These are phyloP conservation scores for Linnemannia elongata DNA, from an alignment of 192 early-diverging fungal genomes.

Conservation along the genomic window DNA sequence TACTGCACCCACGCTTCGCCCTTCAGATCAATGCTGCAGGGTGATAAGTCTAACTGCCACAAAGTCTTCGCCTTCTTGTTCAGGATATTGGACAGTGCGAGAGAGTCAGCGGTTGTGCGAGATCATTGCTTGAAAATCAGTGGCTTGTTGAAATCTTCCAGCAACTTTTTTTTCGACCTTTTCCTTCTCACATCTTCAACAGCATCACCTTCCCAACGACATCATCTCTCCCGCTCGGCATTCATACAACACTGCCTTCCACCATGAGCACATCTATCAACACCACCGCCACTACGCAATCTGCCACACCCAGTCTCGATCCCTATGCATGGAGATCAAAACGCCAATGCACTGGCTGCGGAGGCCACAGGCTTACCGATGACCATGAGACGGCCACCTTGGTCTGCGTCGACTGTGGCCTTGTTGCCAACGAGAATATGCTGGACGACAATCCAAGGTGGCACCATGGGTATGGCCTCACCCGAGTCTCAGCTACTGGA, in stretches of 20 bases:
- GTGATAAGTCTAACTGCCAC: too few species aligned
- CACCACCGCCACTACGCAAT: not conserved
- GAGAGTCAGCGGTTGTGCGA: too few species aligned
- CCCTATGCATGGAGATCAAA: not conserved
- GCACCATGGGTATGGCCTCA: constrained; percentile 4
- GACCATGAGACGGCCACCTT: not conserved
- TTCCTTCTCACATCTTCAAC: not conserved
- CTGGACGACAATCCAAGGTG: not conserved
- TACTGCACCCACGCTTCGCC: too few species aligned
- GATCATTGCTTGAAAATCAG: not conserved
- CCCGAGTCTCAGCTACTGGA: not conserved
- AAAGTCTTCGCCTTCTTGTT: too few species aligned
- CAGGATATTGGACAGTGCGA: too few species aligned
- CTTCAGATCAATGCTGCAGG: too few species aligned
- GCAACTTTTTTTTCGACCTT: not conserved
- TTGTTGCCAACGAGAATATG: constrained; percentile 16
- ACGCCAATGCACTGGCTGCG: constrained; percentile 15
- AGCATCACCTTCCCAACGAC: not conserved
- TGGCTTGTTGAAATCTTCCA: not conserved
- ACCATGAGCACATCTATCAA: not conserved
- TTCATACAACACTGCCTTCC: not conserved
- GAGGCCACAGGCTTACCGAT: not conserved
- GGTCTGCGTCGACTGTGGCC: constrained; percentile 28
- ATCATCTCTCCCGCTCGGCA: not conserved
- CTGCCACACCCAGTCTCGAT: not conserved